Percentiles rank a stretch among this genome's conserved stretches.
phyloP scores from a whole-genome alignment of 495 filamentous ascomycete species.

The Lasiosphaeria hispida region DNA sequence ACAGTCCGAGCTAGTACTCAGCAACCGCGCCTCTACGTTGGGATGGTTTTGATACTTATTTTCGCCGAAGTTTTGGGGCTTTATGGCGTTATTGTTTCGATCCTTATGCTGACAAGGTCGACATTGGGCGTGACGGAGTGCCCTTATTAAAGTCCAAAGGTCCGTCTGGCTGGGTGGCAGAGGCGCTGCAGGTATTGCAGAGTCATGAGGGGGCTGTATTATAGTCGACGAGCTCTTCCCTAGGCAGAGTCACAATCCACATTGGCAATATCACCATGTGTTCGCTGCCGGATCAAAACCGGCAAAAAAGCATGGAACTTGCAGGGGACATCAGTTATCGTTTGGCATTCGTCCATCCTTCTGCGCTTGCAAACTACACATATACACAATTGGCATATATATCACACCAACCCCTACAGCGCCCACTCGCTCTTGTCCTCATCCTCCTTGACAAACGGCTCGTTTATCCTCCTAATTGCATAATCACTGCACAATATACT shows the following conservation, averaged over 20 bases:
- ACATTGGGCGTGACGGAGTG: constrained; percentile 35
- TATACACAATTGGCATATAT: background rate
- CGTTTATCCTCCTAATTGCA: constrained; percentile 88
- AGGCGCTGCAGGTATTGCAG: too few relatives aligned
- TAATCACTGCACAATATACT: constrained; percentile 90
- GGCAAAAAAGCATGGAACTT: too few relatives aligned
- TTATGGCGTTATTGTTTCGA: constrained; percentile 43
- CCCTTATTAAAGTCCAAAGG: constrained; percentile 21
- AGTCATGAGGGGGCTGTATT: too few relatives aligned
- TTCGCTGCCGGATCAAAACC: too few relatives aligned
- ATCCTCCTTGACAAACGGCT: constrained; percentile 73
- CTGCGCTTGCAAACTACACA: background rate
- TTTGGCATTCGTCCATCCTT: background rate
- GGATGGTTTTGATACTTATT: constrained; percentile 93
- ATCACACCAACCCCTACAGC: constrained; percentile 44
- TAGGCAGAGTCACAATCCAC: too few relatives aligned
- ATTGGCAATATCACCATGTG: too few relatives aligned
- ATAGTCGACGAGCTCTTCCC: too few relatives aligned
- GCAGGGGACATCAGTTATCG: too few relatives aligned
- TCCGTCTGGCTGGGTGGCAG: too few relatives aligned
- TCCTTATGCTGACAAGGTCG: constrained; percentile 42
- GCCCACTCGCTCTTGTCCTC: constrained; percentile 83
- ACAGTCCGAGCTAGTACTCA: constrained; percentile 79
- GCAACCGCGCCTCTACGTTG: constrained; percentile 85
- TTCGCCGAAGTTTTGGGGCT: constrained; percentile 89